Conservation (phyloP, 164 flowering plant genomes). For the Santalum album region DNA sequence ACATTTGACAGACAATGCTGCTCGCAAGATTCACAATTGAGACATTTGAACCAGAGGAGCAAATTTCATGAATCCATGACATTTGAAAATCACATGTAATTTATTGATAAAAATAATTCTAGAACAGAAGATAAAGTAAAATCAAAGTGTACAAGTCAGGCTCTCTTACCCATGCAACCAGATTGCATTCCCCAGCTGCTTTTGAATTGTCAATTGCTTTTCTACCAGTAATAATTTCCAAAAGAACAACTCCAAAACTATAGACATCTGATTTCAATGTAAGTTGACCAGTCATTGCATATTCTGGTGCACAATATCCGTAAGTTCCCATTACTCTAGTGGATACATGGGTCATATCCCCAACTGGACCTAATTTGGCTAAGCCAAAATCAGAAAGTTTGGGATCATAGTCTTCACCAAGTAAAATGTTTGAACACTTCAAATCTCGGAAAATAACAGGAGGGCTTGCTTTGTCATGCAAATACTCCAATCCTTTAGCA, state of each 20-base stretch:
- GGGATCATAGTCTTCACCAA: conserved; percentile 63
- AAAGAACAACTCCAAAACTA: conserved; percentile 87
- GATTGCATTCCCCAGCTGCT: conserved; percentile 44
- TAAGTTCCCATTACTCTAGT: conserved; percentile 87
- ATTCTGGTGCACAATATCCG: no score
- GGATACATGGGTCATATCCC: conserved; percentile 79
- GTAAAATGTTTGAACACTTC: conserved; percentile 81
- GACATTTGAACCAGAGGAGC: no score
- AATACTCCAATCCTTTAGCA: conserved; percentile 71
- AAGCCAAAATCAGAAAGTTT: conserved; percentile 89
- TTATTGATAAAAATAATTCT: no score
- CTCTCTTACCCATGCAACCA: conserved; percentile 90
- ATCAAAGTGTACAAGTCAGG: no score
- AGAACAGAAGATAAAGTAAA: no score
- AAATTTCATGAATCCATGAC: no score
- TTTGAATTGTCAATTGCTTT: conserved; percentile 63
- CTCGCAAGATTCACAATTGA: no score
- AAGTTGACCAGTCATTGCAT: conserved; percentile 88
- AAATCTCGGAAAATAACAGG: conserved; percentile 83
- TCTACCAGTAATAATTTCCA: conserved; percentile 79
- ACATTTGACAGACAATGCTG: no score
- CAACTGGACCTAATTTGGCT: conserved; percentile 83
- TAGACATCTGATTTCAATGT: conserved; percentile 78
- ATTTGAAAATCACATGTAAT: no score
- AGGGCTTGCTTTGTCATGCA: conserved; percentile 63